Percentiles rank a stretch among this genome's conserved stretches.
These are phyloP conservation scores for Jaltomata sinuosa DNA, from an alignment of 257 asterid genomes.

Conservation along the genomic window DNA sequence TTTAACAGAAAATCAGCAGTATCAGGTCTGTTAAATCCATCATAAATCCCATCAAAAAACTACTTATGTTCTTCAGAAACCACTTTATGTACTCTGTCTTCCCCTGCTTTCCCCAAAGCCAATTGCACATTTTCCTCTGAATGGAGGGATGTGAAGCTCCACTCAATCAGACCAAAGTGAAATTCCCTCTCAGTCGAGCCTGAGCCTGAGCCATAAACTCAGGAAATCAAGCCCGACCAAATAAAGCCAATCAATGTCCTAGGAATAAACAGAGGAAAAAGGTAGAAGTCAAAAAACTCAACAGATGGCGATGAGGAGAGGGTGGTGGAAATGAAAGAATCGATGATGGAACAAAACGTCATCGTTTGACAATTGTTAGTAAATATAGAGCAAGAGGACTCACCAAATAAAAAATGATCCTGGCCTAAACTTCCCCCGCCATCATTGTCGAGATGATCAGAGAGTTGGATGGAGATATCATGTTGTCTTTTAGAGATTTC, in stretches of 20 bases:
- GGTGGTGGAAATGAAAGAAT: slow-evolving; percentile 84
- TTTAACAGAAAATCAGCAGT: too few species aligned
- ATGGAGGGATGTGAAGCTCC: slow-evolving; percentile 71
- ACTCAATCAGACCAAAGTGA: slow-evolving; percentile 76
- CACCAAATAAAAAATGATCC: slow-evolving; percentile 30
- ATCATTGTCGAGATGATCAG: slow-evolving; percentile 53
- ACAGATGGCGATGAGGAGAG: slow-evolving; percentile 56
- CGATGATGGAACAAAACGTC: slow-evolving; percentile 1
- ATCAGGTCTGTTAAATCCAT: too few species aligned
- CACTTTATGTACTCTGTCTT: slow-evolving; percentile 71
- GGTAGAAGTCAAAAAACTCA: slow-evolving; percentile 23
- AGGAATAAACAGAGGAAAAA: slow-evolving; percentile 47
- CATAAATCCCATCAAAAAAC: too few species aligned
- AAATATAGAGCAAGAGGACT: slow-evolving; percentile 23
- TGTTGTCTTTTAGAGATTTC: slow-evolving; percentile 60
- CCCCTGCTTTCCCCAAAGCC: slow-evolving; percentile 97
- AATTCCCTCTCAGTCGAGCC: slow-evolving; percentile 69
- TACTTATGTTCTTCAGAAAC: too few species aligned
- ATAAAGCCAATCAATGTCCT: slow-evolving; percentile 14
- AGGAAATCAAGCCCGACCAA: slow-evolving; percentile 52
- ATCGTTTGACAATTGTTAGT: not conserved
- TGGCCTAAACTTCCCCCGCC: slow-evolving; percentile 36
- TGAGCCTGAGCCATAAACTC: slow-evolving; percentile 29
- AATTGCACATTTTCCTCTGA: slow-evolving; percentile 72
- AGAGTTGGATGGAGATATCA: slow-evolving; percentile 28